Conservation (phyloP, 1,284 basidiomycete species). For the Sanghuangporus sanghuang region DNA sequence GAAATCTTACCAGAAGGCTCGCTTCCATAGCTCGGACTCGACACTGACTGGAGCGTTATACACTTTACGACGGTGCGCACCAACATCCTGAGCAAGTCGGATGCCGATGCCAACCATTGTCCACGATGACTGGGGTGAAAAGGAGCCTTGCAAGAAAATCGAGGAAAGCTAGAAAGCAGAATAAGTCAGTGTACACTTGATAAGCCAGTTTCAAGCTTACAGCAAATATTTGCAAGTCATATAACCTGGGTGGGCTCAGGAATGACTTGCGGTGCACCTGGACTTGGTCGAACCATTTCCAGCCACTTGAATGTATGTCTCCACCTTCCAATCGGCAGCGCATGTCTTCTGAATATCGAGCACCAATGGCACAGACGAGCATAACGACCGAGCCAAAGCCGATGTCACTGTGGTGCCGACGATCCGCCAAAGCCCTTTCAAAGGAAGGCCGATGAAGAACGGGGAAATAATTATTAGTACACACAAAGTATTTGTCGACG, state of each 20-base stretch:
- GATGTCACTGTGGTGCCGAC: constrained; percentile 51
- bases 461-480: constrained; percentile 59
- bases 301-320: constrained; percentile 55
- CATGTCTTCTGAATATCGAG: constrained; percentile 61
- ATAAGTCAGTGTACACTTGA: not conserved
- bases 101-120: constrained; percentile 66
- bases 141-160: constrained; percentile 49
- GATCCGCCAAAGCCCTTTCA: constrained; percentile 51
- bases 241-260: constrained; percentile 56
- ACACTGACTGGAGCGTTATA: constrained; percentile 34
- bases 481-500: constrained; percentile 64
- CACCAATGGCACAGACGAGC: constrained; percentile 70
- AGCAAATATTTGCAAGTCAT: constrained; percentile 65
- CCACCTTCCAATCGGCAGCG: constrained; percentile 47
- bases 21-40: constrained; percentile 69
- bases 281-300: constrained; percentile 71
- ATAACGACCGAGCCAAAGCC: constrained; percentile 67
- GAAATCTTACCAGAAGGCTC: constrained; percentile 67
- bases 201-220: constrained; percentile 19
- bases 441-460: constrained; percentile 80
- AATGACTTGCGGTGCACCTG: constrained; percentile 44
- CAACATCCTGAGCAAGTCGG: constrained; percentile 62
- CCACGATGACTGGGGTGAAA: constrained; percentile 70
- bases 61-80: constrained; percentile 53
- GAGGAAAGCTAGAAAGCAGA: constrained; percentile 13